Conservation (phyloP, 345 rosid genomes). For the Sonneratia caseolaris region DNA sequence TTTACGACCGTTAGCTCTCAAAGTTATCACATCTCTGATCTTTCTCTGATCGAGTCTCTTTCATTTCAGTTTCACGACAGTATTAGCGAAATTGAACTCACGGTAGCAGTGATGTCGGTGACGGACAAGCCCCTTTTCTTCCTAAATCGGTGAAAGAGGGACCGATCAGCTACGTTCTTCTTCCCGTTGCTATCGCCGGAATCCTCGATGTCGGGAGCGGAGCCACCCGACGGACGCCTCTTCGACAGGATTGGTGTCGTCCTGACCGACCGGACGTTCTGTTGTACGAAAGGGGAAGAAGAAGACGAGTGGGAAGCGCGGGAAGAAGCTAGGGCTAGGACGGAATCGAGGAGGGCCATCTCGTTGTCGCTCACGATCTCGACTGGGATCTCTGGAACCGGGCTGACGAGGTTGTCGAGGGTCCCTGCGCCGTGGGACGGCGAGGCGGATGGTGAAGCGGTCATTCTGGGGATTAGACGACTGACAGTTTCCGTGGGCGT, state of each 20-base stretch:
- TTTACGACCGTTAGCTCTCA: neutral
- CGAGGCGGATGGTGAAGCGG: constrained; percentile 28
- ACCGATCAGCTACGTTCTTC: constrained; percentile 17
- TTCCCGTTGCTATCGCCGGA: constrained; percentile 13
- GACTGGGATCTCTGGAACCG: constrained; percentile 38
- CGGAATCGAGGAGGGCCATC: constrained; percentile 73
- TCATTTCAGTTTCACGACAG: neutral
- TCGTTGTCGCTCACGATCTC: constrained; percentile 80
- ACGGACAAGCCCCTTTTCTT: constrained; percentile 48
- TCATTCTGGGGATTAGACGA: constrained; percentile 19
- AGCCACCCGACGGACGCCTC: constrained; percentile 18
- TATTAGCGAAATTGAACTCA: constrained; percentile 10
- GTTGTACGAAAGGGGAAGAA: constrained; percentile 20
- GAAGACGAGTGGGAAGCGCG: constrained; percentile 20
- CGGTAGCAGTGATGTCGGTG: constrained; percentile 60
- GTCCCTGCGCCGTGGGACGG: constrained; percentile 5
- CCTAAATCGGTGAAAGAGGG: constrained; percentile 41
- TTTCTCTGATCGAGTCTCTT: too few relatives aligned
- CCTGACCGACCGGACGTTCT: constrained; percentile 23
- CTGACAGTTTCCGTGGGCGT: neutral
- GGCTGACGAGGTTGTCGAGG: constrained; percentile 11
- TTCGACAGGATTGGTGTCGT: constrained; percentile 32
- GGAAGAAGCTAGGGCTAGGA: constrained; percentile 45
- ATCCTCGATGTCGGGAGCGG: constrained; percentile 52
- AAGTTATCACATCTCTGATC: too few relatives aligned